Evolutionary conservation across 192 early-diverging fungal species (phyloP).

Genomic region (Podila minutissima): DNA sequence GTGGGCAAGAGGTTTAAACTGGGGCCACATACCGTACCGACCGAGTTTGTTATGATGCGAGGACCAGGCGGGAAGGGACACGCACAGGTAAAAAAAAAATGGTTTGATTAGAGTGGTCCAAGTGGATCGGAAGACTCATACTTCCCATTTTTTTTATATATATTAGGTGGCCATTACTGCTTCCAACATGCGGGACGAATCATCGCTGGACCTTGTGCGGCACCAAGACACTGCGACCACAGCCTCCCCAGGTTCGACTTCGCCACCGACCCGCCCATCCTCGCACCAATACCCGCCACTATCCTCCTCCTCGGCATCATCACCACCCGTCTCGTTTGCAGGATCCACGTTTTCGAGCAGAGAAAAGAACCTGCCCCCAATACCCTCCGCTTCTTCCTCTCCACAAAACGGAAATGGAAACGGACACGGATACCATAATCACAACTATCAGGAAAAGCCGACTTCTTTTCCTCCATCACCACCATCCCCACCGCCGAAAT

Average conservation of each 20-base stretch:
- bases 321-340: too few species aligned
- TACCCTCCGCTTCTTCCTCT: background rate
- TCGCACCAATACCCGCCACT: background rate
- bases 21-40: constrained; percentile 71
- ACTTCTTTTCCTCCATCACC: background rate
- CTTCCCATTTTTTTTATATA: background rate
- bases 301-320: too few species aligned
- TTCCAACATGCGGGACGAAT: constrained; percentile 49
- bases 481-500: constrained; percentile 16
- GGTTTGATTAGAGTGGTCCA: too few species aligned
- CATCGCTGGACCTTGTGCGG: constrained; percentile 8
- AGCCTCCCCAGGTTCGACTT: background rate
- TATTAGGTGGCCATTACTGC: constrained; percentile 66
- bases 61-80: constrained; percentile 91
- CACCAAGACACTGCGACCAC: constrained; percentile 1
- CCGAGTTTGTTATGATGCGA: constrained; percentile 96
- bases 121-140: background rate
- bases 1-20: constrained; percentile 72
- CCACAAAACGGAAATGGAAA: background rate
- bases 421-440: constrained; percentile 2
- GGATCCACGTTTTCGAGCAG: too few species aligned
- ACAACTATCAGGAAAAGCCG: constrained; percentile 2
- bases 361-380: constrained; percentile 27
- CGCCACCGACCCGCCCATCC: background rate
- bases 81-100: constrained; percentile 85